These are phyloP conservation scores for Aspergillus fijiensis DNA, from an alignment of 2,329 filamentous ascomycete species.

Conservation along the genomic window DNA sequence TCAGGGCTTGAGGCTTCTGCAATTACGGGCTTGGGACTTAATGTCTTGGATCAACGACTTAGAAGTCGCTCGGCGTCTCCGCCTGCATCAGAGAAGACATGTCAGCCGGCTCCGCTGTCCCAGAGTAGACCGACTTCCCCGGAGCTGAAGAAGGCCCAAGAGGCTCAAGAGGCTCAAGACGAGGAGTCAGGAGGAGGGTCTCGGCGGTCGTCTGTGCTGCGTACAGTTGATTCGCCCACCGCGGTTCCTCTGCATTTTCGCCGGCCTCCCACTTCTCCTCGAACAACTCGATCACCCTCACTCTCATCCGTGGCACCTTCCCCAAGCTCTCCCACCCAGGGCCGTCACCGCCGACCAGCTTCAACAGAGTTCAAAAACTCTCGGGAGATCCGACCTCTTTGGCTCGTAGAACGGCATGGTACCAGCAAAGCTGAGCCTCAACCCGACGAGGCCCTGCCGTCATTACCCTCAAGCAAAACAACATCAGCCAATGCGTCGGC, in stretches of 20 bases:
- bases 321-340: conserved; percentile 45
- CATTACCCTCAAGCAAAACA: conserved; percentile 53
- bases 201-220: conserved; percentile 32
- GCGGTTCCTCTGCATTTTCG: conserved; percentile 58
- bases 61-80: conserved; percentile 39
- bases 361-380: conserved; percentile 54
- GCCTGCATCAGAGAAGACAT: conserved; percentile 28
- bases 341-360: conserved; percentile 47
- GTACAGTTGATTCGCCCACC: conserved; percentile 48
- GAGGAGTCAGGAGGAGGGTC: conserved; percentile 17
- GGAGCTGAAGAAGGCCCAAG: conserved; percentile 11
- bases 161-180: conserved; percentile 10
- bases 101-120: conserved; percentile 32
- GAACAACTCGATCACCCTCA: conserved; percentile 43
- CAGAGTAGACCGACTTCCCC: conserved; percentile 37
- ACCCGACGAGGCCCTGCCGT: conserved; percentile 46
- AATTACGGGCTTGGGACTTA: conserved; percentile 21
- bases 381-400: conserved; percentile 76
- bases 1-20: conserved; percentile 40
- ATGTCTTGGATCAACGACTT: conserved; percentile 25
- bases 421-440: conserved; percentile 42
- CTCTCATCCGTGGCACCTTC: conserved; percentile 36
- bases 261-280: conserved; percentile 50
- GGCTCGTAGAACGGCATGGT: conserved; percentile 69
- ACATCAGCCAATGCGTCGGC: conserved; percentile 50